Conservation (phyloP, 2,329 filamentous ascomycete species). For the Madurella fahalii region DNA sequence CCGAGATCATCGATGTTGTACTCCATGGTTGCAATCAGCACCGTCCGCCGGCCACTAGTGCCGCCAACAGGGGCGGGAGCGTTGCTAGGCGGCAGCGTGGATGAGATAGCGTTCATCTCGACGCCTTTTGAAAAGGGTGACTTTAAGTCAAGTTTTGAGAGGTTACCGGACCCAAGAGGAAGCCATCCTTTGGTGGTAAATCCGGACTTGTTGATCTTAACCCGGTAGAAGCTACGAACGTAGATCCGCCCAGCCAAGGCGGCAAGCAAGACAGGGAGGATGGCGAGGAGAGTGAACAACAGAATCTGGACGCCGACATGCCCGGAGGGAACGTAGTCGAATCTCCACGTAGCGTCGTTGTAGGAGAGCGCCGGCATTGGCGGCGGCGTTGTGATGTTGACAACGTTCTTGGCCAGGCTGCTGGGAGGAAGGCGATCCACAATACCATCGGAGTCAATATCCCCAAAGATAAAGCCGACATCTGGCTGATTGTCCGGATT, state of each 20-base stretch:
- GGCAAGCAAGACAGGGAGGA: conserved; percentile 50
- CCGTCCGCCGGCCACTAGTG: conserved; percentile 41
- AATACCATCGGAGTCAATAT: conserved; percentile 56
- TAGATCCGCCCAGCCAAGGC: conserved; percentile 50
- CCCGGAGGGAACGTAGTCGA: conserved; percentile 50
- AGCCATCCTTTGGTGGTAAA: conserved; percentile 27
- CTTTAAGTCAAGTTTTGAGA: conserved; percentile 31
- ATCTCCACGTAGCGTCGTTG: conserved; percentile 51
- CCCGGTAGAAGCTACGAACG: conserved; percentile 58
- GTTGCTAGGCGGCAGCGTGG: conserved; percentile 17
- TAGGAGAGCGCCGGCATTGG: conserved; percentile 50
- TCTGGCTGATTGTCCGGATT: conserved; percentile 60
- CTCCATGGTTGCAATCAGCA: conserved; percentile 67
- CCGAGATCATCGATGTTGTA: conserved; percentile 68
- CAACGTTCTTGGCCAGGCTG: conserved; percentile 49
- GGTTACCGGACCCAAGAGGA: conserved; percentile 29
- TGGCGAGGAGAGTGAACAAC: conserved; percentile 50
- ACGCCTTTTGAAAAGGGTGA: conserved; percentile 25
- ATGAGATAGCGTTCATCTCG: conserved; percentile 23
- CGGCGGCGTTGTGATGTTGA: conserved; percentile 57
- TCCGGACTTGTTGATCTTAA: conserved; percentile 38
- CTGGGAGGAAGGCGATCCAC: conserved; percentile 60
- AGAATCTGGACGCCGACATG: conserved; percentile 50
- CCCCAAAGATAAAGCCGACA: conserved; percentile 55
- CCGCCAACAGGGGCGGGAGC: conserved; percentile 10